Evolutionary conservation across 208 protist genomes (phyloP).

Genomic region (Trypanosoma mega): DNA sequence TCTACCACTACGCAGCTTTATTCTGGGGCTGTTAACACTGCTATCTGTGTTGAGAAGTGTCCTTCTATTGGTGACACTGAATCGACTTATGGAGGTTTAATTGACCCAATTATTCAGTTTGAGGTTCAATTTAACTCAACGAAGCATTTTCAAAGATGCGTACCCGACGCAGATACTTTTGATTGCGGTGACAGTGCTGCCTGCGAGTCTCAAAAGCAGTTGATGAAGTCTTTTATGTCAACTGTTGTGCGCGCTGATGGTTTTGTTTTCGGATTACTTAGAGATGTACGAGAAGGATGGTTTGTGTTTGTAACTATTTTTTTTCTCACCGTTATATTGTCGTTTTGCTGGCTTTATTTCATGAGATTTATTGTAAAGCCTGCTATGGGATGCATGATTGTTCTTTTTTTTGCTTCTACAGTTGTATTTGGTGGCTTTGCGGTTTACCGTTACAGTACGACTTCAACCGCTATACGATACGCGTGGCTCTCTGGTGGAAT

Average conservation of each 20-base stretch:
- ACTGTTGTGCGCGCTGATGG: not conserved
- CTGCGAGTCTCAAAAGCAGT: not conserved
- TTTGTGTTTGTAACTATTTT: conserved; percentile 4
- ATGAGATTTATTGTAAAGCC: conserved; percentile 20
- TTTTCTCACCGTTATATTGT: conserved; percentile 10
- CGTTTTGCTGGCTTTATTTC: conserved; percentile 27
- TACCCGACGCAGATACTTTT: conserved; percentile 8
- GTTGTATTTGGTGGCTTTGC: not conserved
- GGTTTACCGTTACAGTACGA: not conserved
- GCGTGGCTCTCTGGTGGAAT: conserved; percentile 12
- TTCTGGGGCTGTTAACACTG: conserved; percentile 7
- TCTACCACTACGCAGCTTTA: not conserved
- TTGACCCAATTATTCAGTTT: conserved; percentile 1
- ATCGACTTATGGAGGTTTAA: conserved; percentile 1
- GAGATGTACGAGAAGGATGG: conserved; percentile 1
- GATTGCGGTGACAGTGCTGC: not conserved
- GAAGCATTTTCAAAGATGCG: conserved; percentile 1
- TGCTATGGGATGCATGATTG: conserved; percentile 10
- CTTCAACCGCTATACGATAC: conserved; percentile 4
- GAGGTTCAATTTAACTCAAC: conserved; percentile 2
- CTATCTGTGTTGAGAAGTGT: conserved; percentile 20
- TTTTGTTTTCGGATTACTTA: conserved; percentile 6
- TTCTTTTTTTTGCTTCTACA: conserved; percentile 14
- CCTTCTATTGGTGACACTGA: conserved; percentile 11
- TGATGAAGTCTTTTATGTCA: not conserved